Percentiles rank a stretch among this genome's conserved stretches.
Conservation (phyloP, 495 filamentous ascomycete species). For the Tuber magnatum region DNA sequence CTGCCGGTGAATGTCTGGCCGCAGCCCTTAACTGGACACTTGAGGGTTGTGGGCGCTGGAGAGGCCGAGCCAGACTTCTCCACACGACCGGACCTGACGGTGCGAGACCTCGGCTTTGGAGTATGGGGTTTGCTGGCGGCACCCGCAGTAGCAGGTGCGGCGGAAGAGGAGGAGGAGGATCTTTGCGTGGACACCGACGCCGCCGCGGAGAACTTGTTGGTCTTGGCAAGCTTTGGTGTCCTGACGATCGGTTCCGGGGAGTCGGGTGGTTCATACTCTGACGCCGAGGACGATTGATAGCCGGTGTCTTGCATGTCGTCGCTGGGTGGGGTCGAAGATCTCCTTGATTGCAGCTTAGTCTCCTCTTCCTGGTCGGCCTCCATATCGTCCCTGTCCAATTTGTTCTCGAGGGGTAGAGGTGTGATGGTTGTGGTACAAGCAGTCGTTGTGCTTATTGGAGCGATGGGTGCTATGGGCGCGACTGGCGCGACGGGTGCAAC, state of each 20-base stretch:
- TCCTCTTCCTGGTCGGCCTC: neutral
- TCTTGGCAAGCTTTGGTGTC: neutral
- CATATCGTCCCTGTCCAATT: neutral
- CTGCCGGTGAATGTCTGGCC: constrained; percentile 39
- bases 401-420: neutral
- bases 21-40: constrained; percentile 39
- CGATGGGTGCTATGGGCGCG: neutral
- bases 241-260: constrained; percentile 2
- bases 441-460: neutral
- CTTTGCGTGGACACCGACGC: neutral
- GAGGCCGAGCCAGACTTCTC: constrained; percentile 30
- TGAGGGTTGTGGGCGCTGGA: constrained; percentile 28
- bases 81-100: constrained; percentile 34
- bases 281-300: constrained; percentile 35
- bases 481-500: neutral
- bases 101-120: constrained; percentile 16
- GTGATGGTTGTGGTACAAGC: neutral
- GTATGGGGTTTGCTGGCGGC: constrained; percentile 3
- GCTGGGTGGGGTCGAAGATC: neutral
- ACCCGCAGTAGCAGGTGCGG: neutral
- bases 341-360: neutral
- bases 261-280: constrained; percentile 29
- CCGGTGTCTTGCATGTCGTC: constrained; percentile 18
- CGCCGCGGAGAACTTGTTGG: neutral
- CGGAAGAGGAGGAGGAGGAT: constrained; percentile 19